These are phyloP conservation scores for Rubus idaeus DNA, from an alignment of 306 rosid genomes.

Conservation along the genomic window DNA sequence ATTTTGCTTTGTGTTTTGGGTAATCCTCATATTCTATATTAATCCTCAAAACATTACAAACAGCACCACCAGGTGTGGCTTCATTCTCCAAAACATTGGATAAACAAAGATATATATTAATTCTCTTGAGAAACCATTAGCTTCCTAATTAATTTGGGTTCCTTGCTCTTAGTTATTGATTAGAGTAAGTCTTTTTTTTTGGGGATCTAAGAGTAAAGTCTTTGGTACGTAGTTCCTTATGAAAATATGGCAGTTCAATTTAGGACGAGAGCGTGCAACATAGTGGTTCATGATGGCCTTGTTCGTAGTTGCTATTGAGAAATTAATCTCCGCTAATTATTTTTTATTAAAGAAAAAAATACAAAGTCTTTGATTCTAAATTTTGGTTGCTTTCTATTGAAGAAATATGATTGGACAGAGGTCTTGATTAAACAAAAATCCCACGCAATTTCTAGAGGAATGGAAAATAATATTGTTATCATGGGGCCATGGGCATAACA, in stretches of 20 bases:
- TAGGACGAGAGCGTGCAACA: neutral
- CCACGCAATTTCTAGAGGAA: neutral
- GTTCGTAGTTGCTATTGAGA: too few relatives aligned
- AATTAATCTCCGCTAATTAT: too few relatives aligned
- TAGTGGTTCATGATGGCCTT: neutral
- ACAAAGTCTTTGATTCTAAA: too few relatives aligned
- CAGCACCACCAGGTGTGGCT: constrained; percentile 17
- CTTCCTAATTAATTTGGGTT: neutral
- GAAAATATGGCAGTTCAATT: neutral
- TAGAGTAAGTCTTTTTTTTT: neutral
- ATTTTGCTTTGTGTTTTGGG: neutral
- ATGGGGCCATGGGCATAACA: neutral
- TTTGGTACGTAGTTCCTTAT: neutral
- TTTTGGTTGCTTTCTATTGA: constrained; percentile 4
- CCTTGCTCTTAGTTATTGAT: neutral
- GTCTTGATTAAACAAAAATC: constrained; percentile 23
- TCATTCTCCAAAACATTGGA: constrained; percentile 9
- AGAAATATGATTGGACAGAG: constrained; percentile 22
- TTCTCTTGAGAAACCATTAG: neutral
- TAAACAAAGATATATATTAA: neutral
- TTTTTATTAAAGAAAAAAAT: too few relatives aligned
- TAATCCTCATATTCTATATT: neutral
- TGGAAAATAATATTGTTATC: neutral
- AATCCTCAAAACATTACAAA: constrained; percentile 2
- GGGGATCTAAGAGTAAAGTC: neutral